Evolutionary conservation across 805 yeast genomes (phyloP).

Genomic region (Schwanniomyces yamadae): DNA sequence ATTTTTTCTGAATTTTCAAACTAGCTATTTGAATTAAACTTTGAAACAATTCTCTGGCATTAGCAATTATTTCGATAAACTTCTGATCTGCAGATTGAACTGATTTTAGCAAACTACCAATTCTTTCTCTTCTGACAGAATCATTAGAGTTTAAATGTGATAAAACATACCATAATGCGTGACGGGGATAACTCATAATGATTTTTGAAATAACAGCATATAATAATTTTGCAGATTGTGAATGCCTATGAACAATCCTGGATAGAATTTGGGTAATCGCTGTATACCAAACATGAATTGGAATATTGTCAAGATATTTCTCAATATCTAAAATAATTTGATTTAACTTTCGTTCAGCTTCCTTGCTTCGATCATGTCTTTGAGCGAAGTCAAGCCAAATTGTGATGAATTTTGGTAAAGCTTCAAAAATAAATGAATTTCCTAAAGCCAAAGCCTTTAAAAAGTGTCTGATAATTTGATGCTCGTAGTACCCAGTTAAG

Average conservation of each 20-base stretch:
- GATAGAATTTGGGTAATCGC: conserved; percentile 86
- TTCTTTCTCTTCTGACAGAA: conserved; percentile 25
- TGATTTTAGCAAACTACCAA: conserved; percentile 20
- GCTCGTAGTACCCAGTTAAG: conserved; percentile 51
- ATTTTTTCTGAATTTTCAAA: conserved; percentile 34
- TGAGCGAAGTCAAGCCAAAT: conserved; percentile 83
- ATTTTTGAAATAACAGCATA: conserved; percentile 57
- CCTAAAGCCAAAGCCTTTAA: conserved; percentile 61
- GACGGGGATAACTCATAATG: conserved; percentile 68
- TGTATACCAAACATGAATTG: conserved; percentile 64
- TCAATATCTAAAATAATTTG: conserved; percentile 50
- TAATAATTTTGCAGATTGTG: conserved; percentile 54
- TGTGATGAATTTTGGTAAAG: conserved; percentile 85
- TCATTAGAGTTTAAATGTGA: conserved; percentile 65
- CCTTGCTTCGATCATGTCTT: conserved; percentile 19
- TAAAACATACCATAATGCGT: conserved; percentile 80
- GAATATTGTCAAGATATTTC: conserved; percentile 47
- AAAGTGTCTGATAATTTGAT: conserved; percentile 54
- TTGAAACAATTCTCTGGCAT: conserved; percentile 38
- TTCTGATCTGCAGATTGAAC: conserved; percentile 12
- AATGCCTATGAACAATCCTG: conserved; percentile 65
- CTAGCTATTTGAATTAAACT: conserved; percentile 45
- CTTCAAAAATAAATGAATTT: conserved; percentile 69
- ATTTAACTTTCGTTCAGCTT: conserved; percentile 37
- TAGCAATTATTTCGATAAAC: conserved; percentile 16